These are phyloP conservation scores for Apiotrichum domesticum DNA, from an alignment of 1,284 basidiomycete species.

Conservation along the genomic window DNA sequence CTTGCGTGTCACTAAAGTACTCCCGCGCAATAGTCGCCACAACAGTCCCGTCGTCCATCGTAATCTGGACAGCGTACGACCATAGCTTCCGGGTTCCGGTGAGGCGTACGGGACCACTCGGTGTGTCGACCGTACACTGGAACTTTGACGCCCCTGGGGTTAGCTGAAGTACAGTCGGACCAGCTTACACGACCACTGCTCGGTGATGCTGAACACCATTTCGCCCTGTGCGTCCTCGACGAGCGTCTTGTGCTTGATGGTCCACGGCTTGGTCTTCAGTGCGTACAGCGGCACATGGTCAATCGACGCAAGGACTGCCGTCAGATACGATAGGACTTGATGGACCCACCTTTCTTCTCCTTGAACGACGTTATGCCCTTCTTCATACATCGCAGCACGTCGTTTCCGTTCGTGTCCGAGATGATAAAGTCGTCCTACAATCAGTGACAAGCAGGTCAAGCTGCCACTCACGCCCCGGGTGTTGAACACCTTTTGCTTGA, in stretches of 20 bases:
- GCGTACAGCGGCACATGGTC: constrained; percentile 1
- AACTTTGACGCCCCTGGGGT: constrained; percentile 2
- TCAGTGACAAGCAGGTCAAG: background rate
- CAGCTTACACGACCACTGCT: constrained; percentile 5
- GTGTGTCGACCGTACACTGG: background rate
- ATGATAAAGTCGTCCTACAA: constrained; percentile 4
- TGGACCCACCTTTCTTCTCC: constrained; percentile 2
- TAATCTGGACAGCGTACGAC: background rate
- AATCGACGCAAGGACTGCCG: background rate
- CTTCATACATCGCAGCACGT: background rate
- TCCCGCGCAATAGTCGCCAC: constrained; percentile 7
- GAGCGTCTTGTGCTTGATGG: background rate
- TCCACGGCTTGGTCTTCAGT: background rate
- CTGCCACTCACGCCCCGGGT: background rate
- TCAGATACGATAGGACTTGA: no score
- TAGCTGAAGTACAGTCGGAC: background rate
- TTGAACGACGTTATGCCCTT: background rate
- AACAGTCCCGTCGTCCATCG: background rate
- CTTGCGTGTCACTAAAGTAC: background rate
- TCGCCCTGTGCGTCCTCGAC: background rate
- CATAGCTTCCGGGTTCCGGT: background rate
- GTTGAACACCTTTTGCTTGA: constrained; percentile 2
- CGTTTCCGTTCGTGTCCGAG: background rate
- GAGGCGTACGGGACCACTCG: background rate
- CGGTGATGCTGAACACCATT: background rate